Evolutionary conservation across 2,329 filamentous ascomycete species (phyloP), one percentile per base, ranked within the genome.

Genomic region (Penicillium sp.): DNA sequence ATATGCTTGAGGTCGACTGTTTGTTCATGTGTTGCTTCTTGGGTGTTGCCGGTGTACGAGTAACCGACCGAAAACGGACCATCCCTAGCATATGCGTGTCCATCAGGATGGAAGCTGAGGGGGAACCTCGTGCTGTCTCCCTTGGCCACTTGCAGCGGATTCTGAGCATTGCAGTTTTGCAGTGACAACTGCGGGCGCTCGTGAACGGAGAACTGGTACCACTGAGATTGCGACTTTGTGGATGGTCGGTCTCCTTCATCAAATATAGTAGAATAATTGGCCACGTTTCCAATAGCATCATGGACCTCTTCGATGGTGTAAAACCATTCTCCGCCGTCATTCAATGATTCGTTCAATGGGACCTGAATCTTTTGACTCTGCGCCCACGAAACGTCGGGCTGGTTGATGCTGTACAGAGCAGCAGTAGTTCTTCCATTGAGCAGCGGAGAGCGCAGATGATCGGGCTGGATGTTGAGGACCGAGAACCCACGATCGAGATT

Each of bases 291-390:
- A 64, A 92, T 89, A 2, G 87, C 93, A 77, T 99, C 94, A 58
- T 91, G 86, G 9, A 99, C 91, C 72, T 97, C 91, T 65, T 97
- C 91, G 52, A 99, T 87, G 1, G 89, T 87, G 71, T 97, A 99
- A 59, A 89, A 82, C 92, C 93, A 97, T 51, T 86, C 82, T 16
- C 93, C 94, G 50, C 88, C 84, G 7, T 82, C 82, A 48, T 85
- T 85, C 77, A 99, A 86, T 5, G 92, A 92, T 74, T 99, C 95
- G 69, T 96, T 97, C 55, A 99, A 78, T 5, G 91, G 87, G 21
- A 99, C 91, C 10, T 82, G 83, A 36, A 99, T 86, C 40, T 79
- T 87, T 57, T 90, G 87, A 21, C 87, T 79, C 57, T 84, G 86
- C 16, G 91, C 91, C 94, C 94, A 97, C 0, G 88, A 86, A 34